These are phyloP conservation scores for Irpex sp. DNA, from an alignment of 1,284 basidiomycete genomes.

Conservation along the genomic window DNA sequence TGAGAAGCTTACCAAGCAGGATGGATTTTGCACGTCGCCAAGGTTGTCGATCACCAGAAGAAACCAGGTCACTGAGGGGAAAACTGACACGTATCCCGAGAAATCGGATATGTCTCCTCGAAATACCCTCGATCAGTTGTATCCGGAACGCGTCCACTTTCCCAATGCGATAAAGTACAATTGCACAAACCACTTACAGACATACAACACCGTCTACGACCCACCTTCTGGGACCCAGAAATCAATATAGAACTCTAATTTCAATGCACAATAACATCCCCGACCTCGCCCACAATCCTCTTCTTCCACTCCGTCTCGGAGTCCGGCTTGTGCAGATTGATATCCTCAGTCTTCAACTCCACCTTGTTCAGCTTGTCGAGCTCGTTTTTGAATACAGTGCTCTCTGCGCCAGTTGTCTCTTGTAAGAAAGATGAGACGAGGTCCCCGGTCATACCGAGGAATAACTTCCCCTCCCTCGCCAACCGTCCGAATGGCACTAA, in stretches of 20 bases:
- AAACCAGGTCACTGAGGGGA: too few species aligned
- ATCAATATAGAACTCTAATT: too few species aligned
- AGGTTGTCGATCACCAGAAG: too few species aligned
- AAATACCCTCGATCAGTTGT: too few species aligned
- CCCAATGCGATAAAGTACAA: too few species aligned
- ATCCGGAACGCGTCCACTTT: too few species aligned
- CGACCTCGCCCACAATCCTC: constrained; percentile 40
- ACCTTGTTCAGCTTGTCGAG: constrained; percentile 29
- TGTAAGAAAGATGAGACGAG: constrained; percentile 44
- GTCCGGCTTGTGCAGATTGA: constrained; percentile 26
- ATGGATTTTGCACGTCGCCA: too few species aligned
- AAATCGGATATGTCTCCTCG: too few species aligned
- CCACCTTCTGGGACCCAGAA: background rate
- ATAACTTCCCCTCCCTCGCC: constrained; percentile 17
- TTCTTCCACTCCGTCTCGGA: constrained; percentile 10
- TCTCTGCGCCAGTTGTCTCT: background rate
- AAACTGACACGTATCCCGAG: too few species aligned
- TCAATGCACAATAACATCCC: constrained; percentile 43
- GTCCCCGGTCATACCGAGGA: constrained; percentile 37
- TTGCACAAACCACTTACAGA: background rate
- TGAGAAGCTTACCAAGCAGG: too few species aligned
- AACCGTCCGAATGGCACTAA: constrained; percentile 26
- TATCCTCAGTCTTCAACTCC: constrained; percentile 36
- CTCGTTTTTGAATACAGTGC: constrained; percentile 22
- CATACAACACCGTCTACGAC: background rate